phyloP scores from a whole-genome alignment of 352 stramenopile genomes.

The Thalassiosira ordinaria region DNA sequence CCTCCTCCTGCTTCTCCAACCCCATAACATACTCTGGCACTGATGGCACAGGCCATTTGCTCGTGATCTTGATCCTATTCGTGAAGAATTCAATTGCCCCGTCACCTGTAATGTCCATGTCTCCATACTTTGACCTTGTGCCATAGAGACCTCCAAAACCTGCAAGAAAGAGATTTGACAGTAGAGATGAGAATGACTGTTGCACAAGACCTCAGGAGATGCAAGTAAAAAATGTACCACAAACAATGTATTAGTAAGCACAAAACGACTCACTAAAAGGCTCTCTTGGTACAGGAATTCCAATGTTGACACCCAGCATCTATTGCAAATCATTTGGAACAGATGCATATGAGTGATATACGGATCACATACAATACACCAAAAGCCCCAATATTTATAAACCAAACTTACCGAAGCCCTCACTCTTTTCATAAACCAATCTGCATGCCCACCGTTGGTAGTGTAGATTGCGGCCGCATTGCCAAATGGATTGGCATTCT shows the following conservation, averaged over 20 bases:
- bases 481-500: constrained; percentile 96
- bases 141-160: constrained; percentile 97
- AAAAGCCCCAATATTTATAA: no score
- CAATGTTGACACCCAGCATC: constrained; percentile 97
- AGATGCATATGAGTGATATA: neutral
- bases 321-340: constrained; percentile 53
- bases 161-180: no score
- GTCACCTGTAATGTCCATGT: constrained; percentile 98
- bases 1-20: constrained; percentile 21
- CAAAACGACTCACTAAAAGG: constrained; percentile 90
- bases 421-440: constrained; percentile 94
- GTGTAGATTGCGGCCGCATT: constrained; percentile 98
- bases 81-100: constrained; percentile 98
- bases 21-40: constrained; percentile 50
- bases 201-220: no score
- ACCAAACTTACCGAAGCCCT: constrained; percentile 86
- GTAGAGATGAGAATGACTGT: no score
- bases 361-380: no score
- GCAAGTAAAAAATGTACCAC: neutral
- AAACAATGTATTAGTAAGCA: neutral
- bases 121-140: constrained; percentile 96
- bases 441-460: constrained; percentile 90
- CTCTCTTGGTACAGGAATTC: constrained; percentile 93
- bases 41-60: constrained; percentile 88
- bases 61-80: constrained; percentile 96